Conservation (phyloP, 2,329 filamentous ascomycete species). For the Epicoccum nigrum region DNA sequence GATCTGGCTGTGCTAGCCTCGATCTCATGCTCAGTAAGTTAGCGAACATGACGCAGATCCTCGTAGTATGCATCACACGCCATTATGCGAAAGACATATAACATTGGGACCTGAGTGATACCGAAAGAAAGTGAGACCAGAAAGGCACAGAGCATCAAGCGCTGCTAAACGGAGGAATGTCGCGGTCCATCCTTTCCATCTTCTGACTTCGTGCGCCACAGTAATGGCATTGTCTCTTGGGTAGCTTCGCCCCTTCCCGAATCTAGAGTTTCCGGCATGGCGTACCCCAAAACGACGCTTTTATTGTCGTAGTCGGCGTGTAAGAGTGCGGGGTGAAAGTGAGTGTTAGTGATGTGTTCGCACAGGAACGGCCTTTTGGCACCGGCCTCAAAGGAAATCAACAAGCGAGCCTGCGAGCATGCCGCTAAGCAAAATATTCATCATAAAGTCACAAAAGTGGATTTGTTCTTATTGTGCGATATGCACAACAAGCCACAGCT, state of each 20-base stretch:
- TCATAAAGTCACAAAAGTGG: too few species aligned
- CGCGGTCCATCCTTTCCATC: conserved; percentile 15
- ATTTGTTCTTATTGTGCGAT: too few species aligned
- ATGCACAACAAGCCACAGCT: too few species aligned
- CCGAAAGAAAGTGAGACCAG: conserved; percentile 61
- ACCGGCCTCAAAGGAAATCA: too few species aligned
- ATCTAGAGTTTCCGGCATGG: conserved; percentile 1
- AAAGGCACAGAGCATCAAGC: conserved; percentile 64
- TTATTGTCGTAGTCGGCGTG: too few species aligned
- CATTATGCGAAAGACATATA: conserved; percentile 75
- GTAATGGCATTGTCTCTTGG: conserved; percentile 26
- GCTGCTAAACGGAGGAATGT: conserved; percentile 41
- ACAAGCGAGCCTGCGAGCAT: too few species aligned
- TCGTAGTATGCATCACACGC: conserved; percentile 73
- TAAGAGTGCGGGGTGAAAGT: too few species aligned
- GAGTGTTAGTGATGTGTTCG: too few species aligned
- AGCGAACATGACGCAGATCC: conserved; percentile 53
- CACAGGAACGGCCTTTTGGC: too few species aligned
- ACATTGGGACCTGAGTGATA: conserved; percentile 58
- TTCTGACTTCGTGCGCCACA: conserved; percentile 18
- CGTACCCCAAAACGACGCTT: background rate
- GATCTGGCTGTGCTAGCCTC: conserved; percentile 68
- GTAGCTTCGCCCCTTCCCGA: background rate
- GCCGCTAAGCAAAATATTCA: too few species aligned
- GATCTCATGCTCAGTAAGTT: conserved; percentile 61